phyloP scores from a whole-genome alignment of 352 stramenopile genomes.

The Phytopythium ostracodes region DNA sequence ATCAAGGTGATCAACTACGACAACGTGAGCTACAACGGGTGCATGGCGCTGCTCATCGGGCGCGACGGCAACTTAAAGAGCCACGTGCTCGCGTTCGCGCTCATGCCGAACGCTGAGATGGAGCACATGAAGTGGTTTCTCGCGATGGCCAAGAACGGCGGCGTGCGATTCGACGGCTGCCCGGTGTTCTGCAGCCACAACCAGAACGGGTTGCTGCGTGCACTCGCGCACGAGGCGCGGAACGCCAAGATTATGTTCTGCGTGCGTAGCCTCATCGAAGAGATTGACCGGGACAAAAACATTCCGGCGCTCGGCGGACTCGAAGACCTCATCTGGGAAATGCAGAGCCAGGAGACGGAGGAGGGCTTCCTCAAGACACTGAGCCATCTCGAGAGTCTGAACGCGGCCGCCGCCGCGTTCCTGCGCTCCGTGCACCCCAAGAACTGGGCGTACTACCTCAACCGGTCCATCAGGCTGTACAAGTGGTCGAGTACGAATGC shows the following conservation, averaged over 20 bases:
- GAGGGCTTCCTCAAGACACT: constrained; percentile 50
- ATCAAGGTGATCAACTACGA: constrained; percentile 73
- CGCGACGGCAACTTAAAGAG: constrained; percentile 69
- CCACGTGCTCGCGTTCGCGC: constrained; percentile 62
- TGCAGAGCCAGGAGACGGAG: constrained; percentile 55
- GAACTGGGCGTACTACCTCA: constrained; percentile 65
- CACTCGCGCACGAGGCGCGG: constrained; percentile 41
- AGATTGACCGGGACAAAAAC: constrained; percentile 73
- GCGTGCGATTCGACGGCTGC: constrained; percentile 39
- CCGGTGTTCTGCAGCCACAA: constrained; percentile 61
- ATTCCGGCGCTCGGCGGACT: constrained; percentile 57
- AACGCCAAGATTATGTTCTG: constrained; percentile 72
- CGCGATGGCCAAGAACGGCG: constrained; percentile 39
- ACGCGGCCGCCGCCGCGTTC: constrained; percentile 47
- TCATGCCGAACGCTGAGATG: constrained; percentile 58
- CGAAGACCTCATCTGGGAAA: constrained; percentile 59
- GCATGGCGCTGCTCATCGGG: constrained; percentile 50
- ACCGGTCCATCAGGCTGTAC: constrained; percentile 59
- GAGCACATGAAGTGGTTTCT: constrained; percentile 81
- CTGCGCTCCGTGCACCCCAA: constrained; percentile 53
- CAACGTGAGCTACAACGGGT: constrained; percentile 66
- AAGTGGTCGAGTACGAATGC: constrained; percentile 62
- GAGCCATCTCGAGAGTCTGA: constrained; percentile 46
- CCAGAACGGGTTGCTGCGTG: constrained; percentile 53
- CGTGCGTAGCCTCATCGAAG: constrained; percentile 56